Evolutionary conservation across 306 rosid species (phyloP).

Genomic region (Trichosanthes cucumerina): DNA sequence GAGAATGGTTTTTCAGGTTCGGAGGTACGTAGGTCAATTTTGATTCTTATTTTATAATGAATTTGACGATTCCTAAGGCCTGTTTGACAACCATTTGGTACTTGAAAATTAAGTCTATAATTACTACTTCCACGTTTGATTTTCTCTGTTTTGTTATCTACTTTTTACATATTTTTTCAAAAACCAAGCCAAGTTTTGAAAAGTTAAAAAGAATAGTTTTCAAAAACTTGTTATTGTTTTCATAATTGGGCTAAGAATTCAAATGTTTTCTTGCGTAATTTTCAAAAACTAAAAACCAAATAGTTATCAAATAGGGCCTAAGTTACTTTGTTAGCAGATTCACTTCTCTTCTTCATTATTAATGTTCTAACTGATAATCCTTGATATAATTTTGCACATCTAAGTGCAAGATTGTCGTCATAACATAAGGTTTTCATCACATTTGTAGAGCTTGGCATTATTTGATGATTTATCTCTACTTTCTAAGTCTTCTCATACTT

Average conservation of each 20-base stretch:
- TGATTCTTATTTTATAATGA: constrained; percentile 7
- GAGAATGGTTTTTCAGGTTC: constrained; percentile 24
- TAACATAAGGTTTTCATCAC: constrained; percentile 8
- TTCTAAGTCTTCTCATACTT: constrained; percentile 8
- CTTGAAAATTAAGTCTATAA: no score
- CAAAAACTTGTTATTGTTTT: no score
- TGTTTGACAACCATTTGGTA: neutral
- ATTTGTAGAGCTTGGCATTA: neutral
- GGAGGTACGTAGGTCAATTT: constrained; percentile 25
- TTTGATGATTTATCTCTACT: neutral
- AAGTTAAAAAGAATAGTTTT: no score
- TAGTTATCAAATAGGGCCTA: neutral
- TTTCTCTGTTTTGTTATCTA: neutral
- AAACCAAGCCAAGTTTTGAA: neutral
- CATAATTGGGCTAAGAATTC: neutral
- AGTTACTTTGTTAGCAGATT: neutral
- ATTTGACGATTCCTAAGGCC: neutral
- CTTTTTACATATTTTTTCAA: neutral
- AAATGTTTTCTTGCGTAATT: neutral
- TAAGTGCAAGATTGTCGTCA: neutral
- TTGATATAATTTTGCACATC: neutral
- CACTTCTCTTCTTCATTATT: constrained; percentile 5
- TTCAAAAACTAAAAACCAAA: neutral
- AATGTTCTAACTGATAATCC: neutral
- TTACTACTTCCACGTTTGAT: no score